Conservation (phyloP, 2,329 filamentous ascomycete species). For the Talaromyces sp. region DNA sequence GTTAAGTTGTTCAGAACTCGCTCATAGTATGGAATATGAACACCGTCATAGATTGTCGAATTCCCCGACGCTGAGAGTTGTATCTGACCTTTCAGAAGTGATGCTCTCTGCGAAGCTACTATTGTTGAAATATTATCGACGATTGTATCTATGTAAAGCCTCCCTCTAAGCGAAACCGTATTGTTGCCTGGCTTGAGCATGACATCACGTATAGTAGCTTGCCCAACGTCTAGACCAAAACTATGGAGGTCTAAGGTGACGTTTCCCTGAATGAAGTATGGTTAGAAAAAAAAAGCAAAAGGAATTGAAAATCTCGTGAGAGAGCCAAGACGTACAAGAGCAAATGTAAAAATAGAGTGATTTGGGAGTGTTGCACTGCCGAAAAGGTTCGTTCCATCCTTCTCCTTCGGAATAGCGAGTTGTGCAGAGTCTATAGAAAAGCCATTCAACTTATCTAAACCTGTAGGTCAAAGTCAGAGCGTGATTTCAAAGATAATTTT, state of each 20-base stretch:
- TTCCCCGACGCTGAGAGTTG: conserved; percentile 17
- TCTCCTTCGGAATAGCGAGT: conserved; percentile 41
- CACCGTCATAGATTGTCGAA: conserved; percentile 18
- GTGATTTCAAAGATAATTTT: not conserved
- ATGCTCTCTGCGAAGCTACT: conserved; percentile 10
- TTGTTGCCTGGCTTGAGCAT: conserved; percentile 24
- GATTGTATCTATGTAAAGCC: conserved; percentile 11
- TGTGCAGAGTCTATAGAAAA: conserved; percentile 42
- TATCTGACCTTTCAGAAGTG: conserved; percentile 10
- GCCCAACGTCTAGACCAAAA: conserved; percentile 17
- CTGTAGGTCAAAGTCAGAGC: conserved; percentile 7
- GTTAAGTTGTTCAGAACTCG: conserved; percentile 17
- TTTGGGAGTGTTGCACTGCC: conserved; percentile 52
- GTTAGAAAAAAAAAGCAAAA: not conserved
- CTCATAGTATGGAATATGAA: conserved; percentile 22
- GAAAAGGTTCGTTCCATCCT: conserved; percentile 47
- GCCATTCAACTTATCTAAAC: conserved; percentile 44
- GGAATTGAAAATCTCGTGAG: not conserved
- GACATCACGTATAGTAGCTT: conserved; percentile 22
- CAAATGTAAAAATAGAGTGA: conserved; percentile 47
- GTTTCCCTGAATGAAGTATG: conserved; percentile 40
- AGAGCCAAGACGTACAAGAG: conserved; percentile 15
- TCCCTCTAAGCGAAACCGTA: conserved; percentile 18
- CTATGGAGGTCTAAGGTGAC: conserved; percentile 49
- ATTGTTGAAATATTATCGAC: conserved; percentile 16